Conservation (phyloP, 305 asterid species). For the Solanum chacoense region DNA sequence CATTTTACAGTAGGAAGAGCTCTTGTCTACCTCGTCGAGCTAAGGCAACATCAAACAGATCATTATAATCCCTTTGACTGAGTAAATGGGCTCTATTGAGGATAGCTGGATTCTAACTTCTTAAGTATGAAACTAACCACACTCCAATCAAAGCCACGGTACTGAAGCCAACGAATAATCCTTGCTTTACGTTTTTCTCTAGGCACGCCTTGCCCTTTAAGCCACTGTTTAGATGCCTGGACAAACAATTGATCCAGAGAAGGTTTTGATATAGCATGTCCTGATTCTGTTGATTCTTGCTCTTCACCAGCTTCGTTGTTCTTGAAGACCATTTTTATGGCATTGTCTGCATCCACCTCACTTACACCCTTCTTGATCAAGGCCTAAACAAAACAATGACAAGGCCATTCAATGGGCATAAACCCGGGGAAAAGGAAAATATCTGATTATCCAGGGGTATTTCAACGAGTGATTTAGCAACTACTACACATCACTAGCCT, state of each 20-base stretch:
- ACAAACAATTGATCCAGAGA: constrained; percentile 53
- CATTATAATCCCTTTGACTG: not conserved
- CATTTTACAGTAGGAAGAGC: not conserved
- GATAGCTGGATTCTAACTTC: constrained; percentile 42
- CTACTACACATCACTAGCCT: not conserved
- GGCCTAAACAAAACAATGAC: constrained; percentile 24
- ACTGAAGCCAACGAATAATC: constrained; percentile 80
- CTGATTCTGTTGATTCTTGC: constrained; percentile 32
- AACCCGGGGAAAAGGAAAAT: not conserved
- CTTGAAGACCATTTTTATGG: constrained; percentile 49
- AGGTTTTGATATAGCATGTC: constrained; percentile 47
- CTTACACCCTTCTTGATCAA: constrained; percentile 59
- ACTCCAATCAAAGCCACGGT: constrained; percentile 77
- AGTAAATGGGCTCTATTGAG: constrained; percentile 22
- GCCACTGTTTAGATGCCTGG: constrained; percentile 85
- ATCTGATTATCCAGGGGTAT: not conserved
- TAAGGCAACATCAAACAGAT: not conserved
- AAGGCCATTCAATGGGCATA: not conserved
- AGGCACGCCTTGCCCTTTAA: constrained; percentile 36
- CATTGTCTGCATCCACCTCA: constrained; percentile 46
- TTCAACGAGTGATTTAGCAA: not conserved
- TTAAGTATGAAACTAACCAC: constrained; percentile 35
- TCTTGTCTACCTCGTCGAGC: not conserved
- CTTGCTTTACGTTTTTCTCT: constrained; percentile 64
- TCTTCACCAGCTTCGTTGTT: constrained; percentile 12